phyloP scores from a whole-genome alignment of 306 rosid genomes.

The Comarum palustre region DNA sequence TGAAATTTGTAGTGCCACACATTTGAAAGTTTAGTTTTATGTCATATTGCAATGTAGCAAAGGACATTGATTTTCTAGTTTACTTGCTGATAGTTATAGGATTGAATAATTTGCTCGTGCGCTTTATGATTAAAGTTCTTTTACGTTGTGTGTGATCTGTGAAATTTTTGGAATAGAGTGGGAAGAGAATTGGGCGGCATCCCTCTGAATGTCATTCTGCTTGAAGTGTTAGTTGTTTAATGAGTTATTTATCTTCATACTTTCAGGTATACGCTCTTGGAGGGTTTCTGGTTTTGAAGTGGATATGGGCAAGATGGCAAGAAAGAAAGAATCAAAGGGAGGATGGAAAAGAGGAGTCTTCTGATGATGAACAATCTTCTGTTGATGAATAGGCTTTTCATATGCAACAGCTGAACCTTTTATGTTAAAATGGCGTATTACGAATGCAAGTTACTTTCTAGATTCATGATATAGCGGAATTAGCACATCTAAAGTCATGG shows the following conservation, averaged over 20 bases:
- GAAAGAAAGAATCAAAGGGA: constrained; percentile 59
- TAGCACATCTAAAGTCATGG: not conserved
- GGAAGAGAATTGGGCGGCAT: not conserved
- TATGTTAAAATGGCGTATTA: not conserved
- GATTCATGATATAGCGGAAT: not conserved
- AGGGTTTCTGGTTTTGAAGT: constrained; percentile 53
- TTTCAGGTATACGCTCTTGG: constrained; percentile 76
- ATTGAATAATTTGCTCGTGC: not conserved
- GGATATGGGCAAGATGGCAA: constrained; percentile 87
- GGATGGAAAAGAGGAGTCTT: constrained; percentile 37
- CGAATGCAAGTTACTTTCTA: not conserved
- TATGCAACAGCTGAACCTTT: not conserved
- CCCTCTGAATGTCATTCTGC: not conserved
- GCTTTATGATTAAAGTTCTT: not conserved
- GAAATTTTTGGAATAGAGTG: not conserved
- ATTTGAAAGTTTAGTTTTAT: not conserved
- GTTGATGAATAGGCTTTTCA: constrained; percentile 31
- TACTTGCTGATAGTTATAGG: not conserved
- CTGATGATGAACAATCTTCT: constrained; percentile 37
- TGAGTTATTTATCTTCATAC: constrained; percentile 1
- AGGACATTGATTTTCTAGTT: not conserved
- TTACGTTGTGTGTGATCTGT: not conserved
- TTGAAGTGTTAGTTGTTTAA: not conserved
- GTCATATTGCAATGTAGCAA: not conserved
- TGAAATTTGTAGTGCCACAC: not conserved